These are phyloP conservation scores for Aspergillus fumigatus DNA, from an alignment of 2,329 filamentous ascomycete species.

Conservation along the genomic window DNA sequence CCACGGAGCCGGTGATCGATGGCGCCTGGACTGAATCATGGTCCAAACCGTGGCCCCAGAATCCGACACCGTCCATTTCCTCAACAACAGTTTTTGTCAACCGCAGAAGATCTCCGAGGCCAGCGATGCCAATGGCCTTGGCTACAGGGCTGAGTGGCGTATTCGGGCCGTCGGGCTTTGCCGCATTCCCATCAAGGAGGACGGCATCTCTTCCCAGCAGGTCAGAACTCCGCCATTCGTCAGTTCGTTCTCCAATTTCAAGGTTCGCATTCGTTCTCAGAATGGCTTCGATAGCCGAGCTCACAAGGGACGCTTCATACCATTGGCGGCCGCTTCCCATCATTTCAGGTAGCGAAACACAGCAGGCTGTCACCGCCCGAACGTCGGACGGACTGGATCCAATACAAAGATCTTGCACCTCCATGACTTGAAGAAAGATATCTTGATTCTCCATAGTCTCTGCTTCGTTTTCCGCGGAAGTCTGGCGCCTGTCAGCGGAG, in stretches of 20 bases:
- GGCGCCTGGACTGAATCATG: not conserved
- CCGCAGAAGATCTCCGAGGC: slow-evolving; percentile 26
- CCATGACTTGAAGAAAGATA: slow-evolving; percentile 33
- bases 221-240: slow-evolving; percentile 26
- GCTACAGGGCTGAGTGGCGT: slow-evolving; percentile 14
- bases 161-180: not conserved
- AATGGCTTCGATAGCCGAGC: slow-evolving; percentile 29
- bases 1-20: not conserved
- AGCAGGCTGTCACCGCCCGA: slow-evolving; percentile 25
- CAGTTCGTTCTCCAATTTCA: slow-evolving; percentile 31
- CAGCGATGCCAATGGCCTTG: slow-evolving; percentile 21
- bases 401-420: slow-evolving; percentile 35
- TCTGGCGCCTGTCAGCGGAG: not conserved
- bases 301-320: slow-evolving; percentile 38
- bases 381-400: slow-evolving; percentile 17
- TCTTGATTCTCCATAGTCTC: slow-evolving; percentile 14
- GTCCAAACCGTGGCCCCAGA: slow-evolving; percentile 18
- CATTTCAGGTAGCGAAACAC: slow-evolving; percentile 24
- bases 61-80: slow-evolving; percentile 37
- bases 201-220: slow-evolving; percentile 25
- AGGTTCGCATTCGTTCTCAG: slow-evolving; percentile 30
- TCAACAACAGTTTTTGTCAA: slow-evolving; percentile 30
- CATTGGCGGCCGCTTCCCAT: slow-evolving; percentile 30
- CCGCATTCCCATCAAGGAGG: slow-evolving; percentile 7
- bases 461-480: slow-evolving; percentile 3